Evolutionary conservation across 2,329 filamentous ascomycete genomes (phyloP), one percentile per base, ranked within the genome.

Genomic region (Curvularia verruculosa): DNA sequence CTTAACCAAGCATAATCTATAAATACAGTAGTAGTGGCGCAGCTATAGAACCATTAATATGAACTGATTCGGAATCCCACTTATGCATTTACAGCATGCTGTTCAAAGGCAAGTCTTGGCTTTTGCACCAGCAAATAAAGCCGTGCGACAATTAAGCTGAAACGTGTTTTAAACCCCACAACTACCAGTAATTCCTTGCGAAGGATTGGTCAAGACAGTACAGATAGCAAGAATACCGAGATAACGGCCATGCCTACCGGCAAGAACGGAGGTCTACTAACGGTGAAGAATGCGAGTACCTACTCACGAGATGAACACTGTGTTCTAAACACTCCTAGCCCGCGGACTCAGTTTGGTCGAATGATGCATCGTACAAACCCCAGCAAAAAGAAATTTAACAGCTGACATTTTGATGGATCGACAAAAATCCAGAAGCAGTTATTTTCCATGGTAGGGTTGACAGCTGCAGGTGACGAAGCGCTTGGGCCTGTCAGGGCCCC

Each of bases 401-500:
- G 23, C 23, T 43, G 15, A 26, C 18, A 21, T 23, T 13, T n/a
- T 12, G 4, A 40, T 23, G 13, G 40, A 43, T 26, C 8, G 23
- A 26, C 12, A 1, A n/a, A 24, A 43, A 9, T 26, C 40, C 15
- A 26, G 1, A 43, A 43, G 23, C n/a, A 26, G 40, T 43, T n/a
- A 43, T 26, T 43, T 43, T 43, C 40, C 40, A 24, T n/a, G 28
- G 28, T 29, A 28, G 21, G n/a, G 29, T 29, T 28, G 9, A 8
- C n/a, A 26, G 39, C 5, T 43, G 40, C 13, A 39, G 23, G 34
- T 39, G 23, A 49, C 46, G 29, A 39, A 49, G 46, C 46, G 46
- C 46, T 47, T 28, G 15, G 24, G 12, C 8, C 13, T 15, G 34
- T n/a, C 21, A 49, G 36, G n/a, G 13, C 34, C n/a, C 34, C n/a